Percentiles rank a stretch among this genome's conserved stretches.
phyloP scores from a whole-genome alignment of 345 rosid genomes.

The Salix arbutifolia region DNA sequence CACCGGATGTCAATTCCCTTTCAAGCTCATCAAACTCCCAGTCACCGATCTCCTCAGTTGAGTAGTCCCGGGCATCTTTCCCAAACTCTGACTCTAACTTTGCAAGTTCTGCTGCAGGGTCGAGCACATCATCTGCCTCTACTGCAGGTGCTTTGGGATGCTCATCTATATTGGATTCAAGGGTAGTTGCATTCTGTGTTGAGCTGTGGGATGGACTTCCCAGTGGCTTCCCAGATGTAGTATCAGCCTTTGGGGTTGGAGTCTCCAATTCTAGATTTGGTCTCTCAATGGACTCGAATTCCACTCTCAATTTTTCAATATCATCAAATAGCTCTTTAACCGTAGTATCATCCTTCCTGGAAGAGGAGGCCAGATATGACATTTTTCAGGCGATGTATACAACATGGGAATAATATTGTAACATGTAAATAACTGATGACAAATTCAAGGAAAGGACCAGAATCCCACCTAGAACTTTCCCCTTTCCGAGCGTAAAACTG shows the following conservation, averaged over 20 bases:
- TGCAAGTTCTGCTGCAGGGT: conserved; percentile 78
- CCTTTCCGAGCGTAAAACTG: conserved; percentile 57
- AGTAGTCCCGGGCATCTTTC: conserved; percentile 67
- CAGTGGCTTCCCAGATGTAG: conserved; percentile 28
- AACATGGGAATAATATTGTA: neutral
- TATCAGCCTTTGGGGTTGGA: conserved; percentile 40
- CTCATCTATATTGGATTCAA: conserved; percentile 32
- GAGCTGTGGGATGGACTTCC: conserved; percentile 21
- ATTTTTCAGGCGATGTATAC: neutral
- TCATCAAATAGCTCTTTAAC: conserved; percentile 73
- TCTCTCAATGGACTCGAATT: conserved; percentile 81
- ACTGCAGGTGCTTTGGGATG: conserved; percentile 24
- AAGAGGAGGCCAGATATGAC: neutral
- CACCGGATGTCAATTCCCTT: conserved; percentile 58
- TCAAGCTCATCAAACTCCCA: conserved; percentile 99
- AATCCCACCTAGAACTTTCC: conserved; percentile 52
- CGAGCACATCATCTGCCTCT: conserved; percentile 38
- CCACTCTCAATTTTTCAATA: conserved; percentile 61
- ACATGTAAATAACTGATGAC: neutral
- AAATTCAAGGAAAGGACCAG: neutral
- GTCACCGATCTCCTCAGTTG: conserved; percentile 72
- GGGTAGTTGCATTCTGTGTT: conserved; percentile 9
- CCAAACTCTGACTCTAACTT: conserved; percentile 91
- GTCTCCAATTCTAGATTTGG: conserved; percentile 74
- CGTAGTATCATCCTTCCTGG: conserved; percentile 62